A percentile compares a stretch with the other conserved stretches of the same genome.
Conservation (phyloP, 2,329 filamentous ascomycete species). For the Aspergillus carbonarius region DNA sequence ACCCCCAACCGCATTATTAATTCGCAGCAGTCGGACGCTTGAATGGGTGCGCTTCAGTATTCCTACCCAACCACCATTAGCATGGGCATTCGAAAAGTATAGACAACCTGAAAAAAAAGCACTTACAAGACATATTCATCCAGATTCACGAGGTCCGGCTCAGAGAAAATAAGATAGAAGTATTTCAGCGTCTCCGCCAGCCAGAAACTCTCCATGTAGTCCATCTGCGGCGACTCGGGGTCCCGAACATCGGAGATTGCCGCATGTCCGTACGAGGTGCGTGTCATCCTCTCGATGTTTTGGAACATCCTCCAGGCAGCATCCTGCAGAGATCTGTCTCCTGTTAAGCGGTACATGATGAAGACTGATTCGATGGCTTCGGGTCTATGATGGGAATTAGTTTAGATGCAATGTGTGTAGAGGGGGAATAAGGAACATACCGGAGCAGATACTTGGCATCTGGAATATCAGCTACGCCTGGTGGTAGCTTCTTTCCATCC, state of each 20-base stretch:
- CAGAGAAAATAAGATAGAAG: conserved; percentile 47
- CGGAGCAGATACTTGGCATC: conserved; percentile 33
- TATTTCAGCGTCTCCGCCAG: conserved; percentile 48
- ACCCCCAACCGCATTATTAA: not conserved
- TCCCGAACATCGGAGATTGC: conserved; percentile 44
- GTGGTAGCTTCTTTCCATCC: conserved; percentile 22
- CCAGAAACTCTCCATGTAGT: conserved; percentile 49
- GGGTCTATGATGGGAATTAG: conserved; percentile 32
- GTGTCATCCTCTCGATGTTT: conserved; percentile 45
- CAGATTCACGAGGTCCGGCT: conserved; percentile 40
- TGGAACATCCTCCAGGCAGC: conserved; percentile 53
- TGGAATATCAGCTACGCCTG: conserved; percentile 28
- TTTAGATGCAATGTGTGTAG: not conserved
- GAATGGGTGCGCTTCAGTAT: conserved; percentile 45
- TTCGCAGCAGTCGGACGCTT: conserved; percentile 21
- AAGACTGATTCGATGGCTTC: conserved; percentile 64
- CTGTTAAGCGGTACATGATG: conserved; percentile 60
- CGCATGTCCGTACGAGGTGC: conserved; percentile 46
- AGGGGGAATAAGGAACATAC: conserved; percentile 18
- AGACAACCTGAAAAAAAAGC: not conserved
- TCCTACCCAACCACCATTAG: conserved; percentile 23
- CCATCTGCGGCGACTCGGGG: conserved; percentile 26
- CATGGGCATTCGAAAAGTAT: not conserved
- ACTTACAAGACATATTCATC: conserved; percentile 47
- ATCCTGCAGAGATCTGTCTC: conserved; percentile 49